Evolutionary conservation across 306 rosid species (phyloP), one percentile per base, ranked within the genome.

Genomic region (Sicyos baderoa): DNA sequence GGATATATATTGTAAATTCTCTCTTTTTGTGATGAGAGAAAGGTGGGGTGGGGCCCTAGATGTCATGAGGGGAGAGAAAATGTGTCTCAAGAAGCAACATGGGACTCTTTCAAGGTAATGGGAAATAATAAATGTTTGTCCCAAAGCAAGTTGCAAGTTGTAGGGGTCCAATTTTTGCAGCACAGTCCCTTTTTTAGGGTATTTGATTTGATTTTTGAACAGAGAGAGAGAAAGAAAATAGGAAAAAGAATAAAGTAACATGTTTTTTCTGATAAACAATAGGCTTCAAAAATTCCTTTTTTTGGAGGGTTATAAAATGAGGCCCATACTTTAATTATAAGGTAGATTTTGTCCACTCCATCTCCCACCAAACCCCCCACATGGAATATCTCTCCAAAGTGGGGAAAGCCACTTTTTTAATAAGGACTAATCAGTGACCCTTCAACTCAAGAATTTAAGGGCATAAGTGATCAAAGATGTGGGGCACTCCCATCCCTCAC

Each of bases 301-400:
- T 61, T 61, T 61, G 49, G 49, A 16, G 19, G 16, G 1, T 54
- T 10, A 22, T n/a, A 4, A 63, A 63, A 63, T 42, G 1, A 57
- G 7, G 13, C 18, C 63, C 63, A 71, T 42, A 23, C 55, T 19
- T 37, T 63, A 51, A 60, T 71, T 61, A 70, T 53, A 62, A 40
- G 76, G 21, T 47, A 71, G 79, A 69, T 61, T 76, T 54, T 76
- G 79, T 76, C 76, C 72, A 71, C 67, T 62, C 79, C 65, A 76
- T 70, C 75, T 51, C 53, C 76, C 72, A 76, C 67, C 76, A 53
- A 71, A 71, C 44, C 23, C 56, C 66, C 57, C 72, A 63, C 76
- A 76, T 70, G 75, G 60, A 70, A 52, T 61, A 62, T 23, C 58
- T 65, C 65, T 61, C 59, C 79, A 61, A 76, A 54, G 79, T 71